A percentile compares a stretch with the other conserved stretches of the same genome.
phyloP scores from a whole-genome alignment of 1,284 basidiomycete species.

The Ganoderma boninense region DNA sequence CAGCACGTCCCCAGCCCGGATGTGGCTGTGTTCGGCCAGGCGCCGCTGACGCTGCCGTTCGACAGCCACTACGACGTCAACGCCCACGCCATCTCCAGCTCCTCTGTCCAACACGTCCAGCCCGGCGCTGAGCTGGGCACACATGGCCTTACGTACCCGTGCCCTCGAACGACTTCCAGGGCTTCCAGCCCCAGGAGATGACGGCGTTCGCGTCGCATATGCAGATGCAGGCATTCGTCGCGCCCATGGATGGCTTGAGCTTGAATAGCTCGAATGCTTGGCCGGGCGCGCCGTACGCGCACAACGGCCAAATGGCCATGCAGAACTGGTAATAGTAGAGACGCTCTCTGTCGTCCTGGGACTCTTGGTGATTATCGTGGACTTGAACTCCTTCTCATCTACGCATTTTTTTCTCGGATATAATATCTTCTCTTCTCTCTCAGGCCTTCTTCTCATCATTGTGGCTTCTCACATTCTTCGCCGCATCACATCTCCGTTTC shows the following conservation, averaged over 20 bases:
- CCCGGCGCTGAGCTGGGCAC: neutral
- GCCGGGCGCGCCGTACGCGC: neutral
- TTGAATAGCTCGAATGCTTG: neutral
- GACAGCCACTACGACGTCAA: neutral
- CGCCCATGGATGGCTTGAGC: neutral
- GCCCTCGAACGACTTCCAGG: neutral
- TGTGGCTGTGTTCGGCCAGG: neutral
- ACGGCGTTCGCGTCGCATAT: neutral
- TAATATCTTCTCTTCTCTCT: conserved; percentile 4
- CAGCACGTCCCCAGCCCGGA: neutral
- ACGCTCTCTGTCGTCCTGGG: neutral
- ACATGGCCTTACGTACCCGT: neutral
- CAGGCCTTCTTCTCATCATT: neutral
- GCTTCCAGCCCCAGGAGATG: neutral
- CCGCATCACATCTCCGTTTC: neutral
- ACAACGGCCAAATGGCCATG: neutral
- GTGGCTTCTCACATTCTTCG: neutral
- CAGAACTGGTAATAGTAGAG: neutral
- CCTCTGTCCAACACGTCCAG: neutral
- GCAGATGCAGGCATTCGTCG: neutral
- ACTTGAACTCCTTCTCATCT: neutral
- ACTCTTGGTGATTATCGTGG: conserved; percentile 1
- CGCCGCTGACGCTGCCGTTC: neutral
- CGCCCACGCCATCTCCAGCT: neutral
- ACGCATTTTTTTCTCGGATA: neutral